phyloP scores from a whole-genome alignment of 306 rosid genomes.

The Casuarina cunninghamiana region DNA sequence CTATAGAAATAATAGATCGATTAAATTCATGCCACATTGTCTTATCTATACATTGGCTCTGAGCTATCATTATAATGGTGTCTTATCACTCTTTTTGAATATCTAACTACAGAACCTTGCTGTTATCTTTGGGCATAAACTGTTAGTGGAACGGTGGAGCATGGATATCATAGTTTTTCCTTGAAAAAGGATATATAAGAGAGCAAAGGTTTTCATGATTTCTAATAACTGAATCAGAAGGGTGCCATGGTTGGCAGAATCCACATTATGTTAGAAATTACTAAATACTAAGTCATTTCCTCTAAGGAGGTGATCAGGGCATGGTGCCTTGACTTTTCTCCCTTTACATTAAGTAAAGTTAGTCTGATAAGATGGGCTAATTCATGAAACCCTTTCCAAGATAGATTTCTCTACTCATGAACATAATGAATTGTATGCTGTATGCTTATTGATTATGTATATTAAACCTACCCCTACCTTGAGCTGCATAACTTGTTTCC shows the following conservation, averaged over 20 bases:
- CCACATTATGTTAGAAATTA: conserved; percentile 4
- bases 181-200: background rate
- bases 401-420: background rate
- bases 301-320: conserved; percentile 1
- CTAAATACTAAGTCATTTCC: background rate
- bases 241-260: background rate
- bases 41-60: background rate
- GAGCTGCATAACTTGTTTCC: conserved; percentile 8
- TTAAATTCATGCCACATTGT: background rate
- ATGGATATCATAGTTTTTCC: background rate
- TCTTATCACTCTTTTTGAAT: background rate
- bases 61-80: background rate
- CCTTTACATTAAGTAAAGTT: background rate
- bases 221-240: no score
- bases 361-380: background rate
- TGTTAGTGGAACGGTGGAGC: background rate
- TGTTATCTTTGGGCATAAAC: conserved; percentile 4
- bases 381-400: background rate
- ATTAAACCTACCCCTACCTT: background rate
- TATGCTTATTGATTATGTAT: background rate
- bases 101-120: conserved; percentile 5
- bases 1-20: background rate
- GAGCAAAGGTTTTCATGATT: background rate
- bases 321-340: background rate
- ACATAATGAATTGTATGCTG: background rate